Base-by-base conservation (phyloP, 345 rosid species). In the Abelmoschus esculentus region DNA sequence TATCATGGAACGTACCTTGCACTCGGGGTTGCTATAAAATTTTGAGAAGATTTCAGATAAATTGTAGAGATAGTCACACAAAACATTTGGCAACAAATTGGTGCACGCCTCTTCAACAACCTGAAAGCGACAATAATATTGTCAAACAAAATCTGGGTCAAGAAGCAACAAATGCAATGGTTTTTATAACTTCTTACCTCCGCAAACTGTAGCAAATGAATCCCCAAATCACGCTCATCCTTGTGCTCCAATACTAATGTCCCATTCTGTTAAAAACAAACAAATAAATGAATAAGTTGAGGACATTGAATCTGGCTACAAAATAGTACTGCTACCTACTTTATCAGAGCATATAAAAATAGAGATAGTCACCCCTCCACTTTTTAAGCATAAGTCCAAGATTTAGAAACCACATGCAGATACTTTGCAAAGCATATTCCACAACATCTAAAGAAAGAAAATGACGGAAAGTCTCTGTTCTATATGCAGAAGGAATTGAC, bases 71-170 rank as follows among this genome's bases (percentile, higher is more conserved):
- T 91, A 91, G 75, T 89, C 96, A 42, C 98, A 93, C 73, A 93
- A 47, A 49, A 83, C 84, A 28, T 78, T 86, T 2, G 98, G 98
- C 58, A 89, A 74, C 57, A 93, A 81, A 82, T 86, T 88, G 56
- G 83, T 69, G 73, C 90, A 88, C 47, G 95, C 96, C 70, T 89
- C 97, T 77, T 93, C 96, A 3, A 93, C 96, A 69, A 82, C 83
- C 97, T 93, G 95, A 68, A 76, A 31, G 54, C 0, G 4, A 47
- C 2, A 15, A 55, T 44, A 62, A 49, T 29, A 1, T 7, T 65
- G 36, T 46, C 19, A 66, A 47, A 47, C 69, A 13, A 3, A 14
- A 18, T 54, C 19, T 11, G 12, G 17, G 26, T 46, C 40, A 59
- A 59, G 31, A 70, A 29, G 40, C 70, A 34, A 57, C 19, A 59